Base-by-base conservation (phyloP, 345 rosid genomes). In the Gossypium herbaceum region DNA sequence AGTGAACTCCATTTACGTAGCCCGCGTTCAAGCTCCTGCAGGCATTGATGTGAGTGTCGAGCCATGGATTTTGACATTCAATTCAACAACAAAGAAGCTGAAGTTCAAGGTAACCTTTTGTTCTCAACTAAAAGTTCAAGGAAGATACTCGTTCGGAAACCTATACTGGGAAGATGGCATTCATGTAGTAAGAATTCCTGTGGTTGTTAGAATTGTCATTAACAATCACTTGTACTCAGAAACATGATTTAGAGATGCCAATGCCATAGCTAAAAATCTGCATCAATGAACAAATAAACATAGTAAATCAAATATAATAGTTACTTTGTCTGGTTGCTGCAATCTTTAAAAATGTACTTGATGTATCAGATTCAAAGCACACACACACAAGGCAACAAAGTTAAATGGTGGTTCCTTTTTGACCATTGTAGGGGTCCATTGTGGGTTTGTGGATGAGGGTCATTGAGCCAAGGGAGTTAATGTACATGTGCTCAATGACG, bases 41-140 rank as follows among this genome's bases (percentile, higher is more conserved):
- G 93, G 97, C 19, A 78, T 82, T 16, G n/a, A 62, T 8, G 78
- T 88, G 11, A 77, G 67, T 41, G 92, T 92, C 13, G 50, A 76
- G 79, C 94, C 95, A 74, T 73, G 81, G 24, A 75, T 84, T 73
- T 80, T 92, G 84, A 73, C 62, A 62, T 92, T 92, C 66, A 81
- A 82, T 79, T 81, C 92, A 54, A 81, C 79, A 1, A 60, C 17
- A 34, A 81, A 77, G 75, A 85, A 79, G 82, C 77, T 72, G 62
- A 83, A 81, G 73, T 88, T 86, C 61, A 82, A 76, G 74, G 86
- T 85, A 25, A 82, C 71, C 3, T 76, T 88, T 27, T 8, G 67
- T n/a, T 77, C 90, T 9, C 77, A 47, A 58, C 58, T 79, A 24
- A 74, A 74, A 79, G 79, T 88, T 73, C 82, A 86, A 61, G 92